Evolutionary conservation across 1,284 basidiomycete species (phyloP).

Genomic region (Xerocomus amazonicus): DNA sequence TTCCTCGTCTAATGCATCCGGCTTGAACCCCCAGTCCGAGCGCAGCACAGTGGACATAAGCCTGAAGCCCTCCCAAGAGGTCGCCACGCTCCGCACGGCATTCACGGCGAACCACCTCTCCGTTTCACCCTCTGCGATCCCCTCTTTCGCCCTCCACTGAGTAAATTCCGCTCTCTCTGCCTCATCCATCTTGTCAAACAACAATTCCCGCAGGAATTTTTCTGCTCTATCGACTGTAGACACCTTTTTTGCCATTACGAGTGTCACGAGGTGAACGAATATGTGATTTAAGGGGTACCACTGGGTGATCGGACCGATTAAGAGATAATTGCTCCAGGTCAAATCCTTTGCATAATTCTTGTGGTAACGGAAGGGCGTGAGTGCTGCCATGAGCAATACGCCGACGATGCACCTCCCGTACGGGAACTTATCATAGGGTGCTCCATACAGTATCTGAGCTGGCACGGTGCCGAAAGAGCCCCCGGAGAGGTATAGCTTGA

Average conservation of each 20-base stretch:
- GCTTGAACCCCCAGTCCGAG: slow-evolving; percentile 52
- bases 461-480: slow-evolving; percentile 52
- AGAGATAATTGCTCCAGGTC: slow-evolving; percentile 44
- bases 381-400: slow-evolving; percentile 44
- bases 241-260: slow-evolving; percentile 36
- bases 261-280: slow-evolving; percentile 32
- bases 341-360: slow-evolving; percentile 41
- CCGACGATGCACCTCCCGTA: slow-evolving; percentile 44
- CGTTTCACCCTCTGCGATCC: slow-evolving; percentile 40
- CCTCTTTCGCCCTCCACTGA: slow-evolving; percentile 41
- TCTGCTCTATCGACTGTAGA: slow-evolving; percentile 41
- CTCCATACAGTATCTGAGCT: slow-evolving; percentile 56
- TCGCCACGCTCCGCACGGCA: slow-evolving; percentile 44
- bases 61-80: slow-evolving; percentile 52
- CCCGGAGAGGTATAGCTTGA: slow-evolving; percentile 49
- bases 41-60: slow-evolving; percentile 43
- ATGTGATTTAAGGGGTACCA: slow-evolving; percentile 40
- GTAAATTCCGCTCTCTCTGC: slow-evolving; percentile 40
- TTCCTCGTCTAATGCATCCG: slow-evolving; percentile 41
- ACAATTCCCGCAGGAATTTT: slow-evolving; percentile 34
- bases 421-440: slow-evolving; percentile 48
- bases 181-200: slow-evolving; percentile 42
- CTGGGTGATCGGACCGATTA: slow-evolving; percentile 43
- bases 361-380: slow-evolving; percentile 48
- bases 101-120: slow-evolving; percentile 42